A percentile compares a stretch with the other conserved stretches of the same genome.
Conservation (phyloP, 768 basidiomycete species). For the Leucocoprinus sp. region DNA sequence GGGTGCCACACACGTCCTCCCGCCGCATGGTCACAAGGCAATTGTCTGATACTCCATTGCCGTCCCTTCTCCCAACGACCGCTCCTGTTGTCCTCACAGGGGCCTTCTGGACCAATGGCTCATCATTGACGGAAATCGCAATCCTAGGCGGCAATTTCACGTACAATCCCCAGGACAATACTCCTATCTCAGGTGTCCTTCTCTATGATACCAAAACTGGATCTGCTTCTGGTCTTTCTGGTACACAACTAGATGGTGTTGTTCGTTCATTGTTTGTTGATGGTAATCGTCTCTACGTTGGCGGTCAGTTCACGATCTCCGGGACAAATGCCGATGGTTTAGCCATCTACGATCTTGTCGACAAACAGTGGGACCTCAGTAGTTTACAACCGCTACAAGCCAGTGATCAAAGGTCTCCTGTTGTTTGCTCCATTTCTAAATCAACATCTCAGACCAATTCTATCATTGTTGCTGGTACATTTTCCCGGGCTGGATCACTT, state of each 20-base stretch:
- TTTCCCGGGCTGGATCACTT: conserved; percentile 68
- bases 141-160: conserved; percentile 92
- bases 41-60: conserved; percentile 42
- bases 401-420: conserved; percentile 41
- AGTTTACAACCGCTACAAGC: conserved; percentile 55
- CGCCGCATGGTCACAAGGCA: conserved; percentile 46
- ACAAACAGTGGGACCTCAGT: conserved; percentile 52
- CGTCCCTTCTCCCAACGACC: conserved; percentile 41
- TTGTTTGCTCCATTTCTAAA: conserved; percentile 64
- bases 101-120: conserved; percentile 81
- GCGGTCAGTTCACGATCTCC: conserved; percentile 70
- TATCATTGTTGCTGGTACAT: conserved; percentile 84
- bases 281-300: conserved; percentile 65
- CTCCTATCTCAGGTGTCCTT: conserved; percentile 45
- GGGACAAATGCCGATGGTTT: conserved; percentile 59
- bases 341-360: conserved; percentile 69
- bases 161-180: conserved; percentile 34
- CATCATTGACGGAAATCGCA: conserved; percentile 53
- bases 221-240: conserved; percentile 45
- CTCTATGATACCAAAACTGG: conserved; percentile 57
- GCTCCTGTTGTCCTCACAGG: conserved; percentile 84
- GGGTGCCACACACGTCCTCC: conserved; percentile 42
- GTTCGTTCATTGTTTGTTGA: conserved; percentile 73
- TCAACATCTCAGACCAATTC: conserved; percentile 51
- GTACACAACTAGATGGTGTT: conserved; percentile 61